Conservation (phyloP, 441 rosid genomes). For the Melastoma candidum region DNA sequence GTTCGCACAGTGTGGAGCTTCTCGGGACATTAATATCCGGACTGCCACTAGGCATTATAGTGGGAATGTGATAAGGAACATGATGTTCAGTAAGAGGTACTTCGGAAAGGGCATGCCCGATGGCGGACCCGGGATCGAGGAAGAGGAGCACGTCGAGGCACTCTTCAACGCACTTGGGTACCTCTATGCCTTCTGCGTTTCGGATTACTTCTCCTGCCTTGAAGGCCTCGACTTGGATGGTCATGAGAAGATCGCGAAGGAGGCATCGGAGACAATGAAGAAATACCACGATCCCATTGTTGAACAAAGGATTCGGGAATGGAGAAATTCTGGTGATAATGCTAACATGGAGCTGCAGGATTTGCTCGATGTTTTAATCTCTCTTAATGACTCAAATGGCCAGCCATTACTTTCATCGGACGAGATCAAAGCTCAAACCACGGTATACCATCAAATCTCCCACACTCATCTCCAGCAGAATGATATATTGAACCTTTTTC, state of each 20-base stretch:
- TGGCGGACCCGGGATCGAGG: background rate
- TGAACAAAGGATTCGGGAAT: slow-evolving; percentile 34
- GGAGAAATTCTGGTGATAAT: slow-evolving; percentile 13
- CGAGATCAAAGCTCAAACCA: slow-evolving; percentile 44
- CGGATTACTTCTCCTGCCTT: slow-evolving; percentile 45
- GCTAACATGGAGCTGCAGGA: slow-evolving; percentile 18
- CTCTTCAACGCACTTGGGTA: slow-evolving; percentile 13
- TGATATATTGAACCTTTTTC: too few species aligned
- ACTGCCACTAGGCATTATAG: background rate
- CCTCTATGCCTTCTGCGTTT: slow-evolving; percentile 33
- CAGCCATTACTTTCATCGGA: slow-evolving; percentile 24
- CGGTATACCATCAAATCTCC: slow-evolving; percentile 17
- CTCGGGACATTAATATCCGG: slow-evolving; percentile 1
- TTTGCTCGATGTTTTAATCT: slow-evolving; percentile 39
- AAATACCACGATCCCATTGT: slow-evolving; percentile 34
- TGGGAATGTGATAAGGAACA: background rate
- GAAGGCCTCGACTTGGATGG: slow-evolving; percentile 46
- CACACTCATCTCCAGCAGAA: too few species aligned
- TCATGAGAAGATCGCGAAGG: slow-evolving; percentile 30
- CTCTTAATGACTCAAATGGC: slow-evolving; percentile 25
- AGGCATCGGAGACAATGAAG: slow-evolving; percentile 13
- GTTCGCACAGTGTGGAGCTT: background rate
- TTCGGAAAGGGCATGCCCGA: slow-evolving; percentile 5
- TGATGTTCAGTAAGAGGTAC: slow-evolving; percentile 7
- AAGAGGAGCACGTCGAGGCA: slow-evolving; percentile 2